Evolutionary conservation across 2,329 filamentous ascomycete species (phyloP), one percentile per base, ranked within the genome.

Genomic region (Diaporthe longicolla): DNA sequence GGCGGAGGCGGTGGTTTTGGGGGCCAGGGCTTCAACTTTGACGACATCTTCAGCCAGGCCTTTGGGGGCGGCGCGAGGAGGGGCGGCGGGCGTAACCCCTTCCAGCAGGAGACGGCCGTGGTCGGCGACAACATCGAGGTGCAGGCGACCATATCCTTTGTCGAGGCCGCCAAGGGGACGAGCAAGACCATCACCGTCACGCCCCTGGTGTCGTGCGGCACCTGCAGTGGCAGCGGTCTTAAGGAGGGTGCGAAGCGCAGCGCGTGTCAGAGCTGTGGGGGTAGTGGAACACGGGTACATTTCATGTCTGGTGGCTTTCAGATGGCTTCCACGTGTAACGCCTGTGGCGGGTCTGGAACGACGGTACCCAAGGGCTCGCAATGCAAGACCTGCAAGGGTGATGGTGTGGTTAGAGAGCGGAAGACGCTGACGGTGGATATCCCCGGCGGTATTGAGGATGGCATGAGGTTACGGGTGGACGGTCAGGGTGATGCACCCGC

Each of bases 111-210:
- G 82, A 91, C 97, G 26, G 72, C 72, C 19, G 82, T 97, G 78
- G 93, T 98, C n/a, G 97, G 97, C 75, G 95, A 98, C 77, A 95
- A 97, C 82, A 98, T 99, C 79, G 96, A 98, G 82, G 93, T 98
- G 32, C 95, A 98, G 83, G 92, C 94, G 66, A 97, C 91, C 82
- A 96, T 99, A 78, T 95, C 93, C 0, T 99, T 99, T 83, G 94
- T 97, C 91, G 97, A 99, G 81, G 95, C 97, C 9, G 97, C 97
- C 13, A 98, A 97, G 84, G 97, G 97, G 48, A 93, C 93, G 10
- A 92, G 88, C 80, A 97, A 98, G 84, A 93, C 95, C n/a, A 94
- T 99, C 74, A 91, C 89, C 77, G 94, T 98, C 78, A 94, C 93
- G 11, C 96, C 97, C 0, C 85, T 97, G 78, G 91, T 93, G 26